Evolutionary conservation across 2,329 filamentous ascomycete genomes (phyloP).

Genomic region (Paecilomyces dactylethromorphus): DNA sequence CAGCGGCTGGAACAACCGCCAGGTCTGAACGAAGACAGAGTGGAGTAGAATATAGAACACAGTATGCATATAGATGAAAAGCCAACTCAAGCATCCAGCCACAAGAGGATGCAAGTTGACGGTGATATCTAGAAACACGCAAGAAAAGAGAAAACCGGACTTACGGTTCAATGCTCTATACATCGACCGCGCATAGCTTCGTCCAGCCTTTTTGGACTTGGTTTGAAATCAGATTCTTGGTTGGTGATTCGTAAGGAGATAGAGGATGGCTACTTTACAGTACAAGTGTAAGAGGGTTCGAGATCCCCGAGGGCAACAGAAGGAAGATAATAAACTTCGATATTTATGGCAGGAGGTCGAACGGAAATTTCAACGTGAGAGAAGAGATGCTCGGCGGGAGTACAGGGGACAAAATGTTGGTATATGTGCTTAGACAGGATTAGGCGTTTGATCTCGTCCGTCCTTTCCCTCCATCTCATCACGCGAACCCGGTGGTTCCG

Average conservation of each 20-base stretch:
- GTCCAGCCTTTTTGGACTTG: background rate
- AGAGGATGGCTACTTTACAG: slow-evolving; percentile 3
- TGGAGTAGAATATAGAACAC: background rate
- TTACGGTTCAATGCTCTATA: background rate
- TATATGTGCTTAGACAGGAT: slow-evolving; percentile 14
- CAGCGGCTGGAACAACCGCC: background rate
- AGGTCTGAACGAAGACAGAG: background rate
- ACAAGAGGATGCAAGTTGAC: background rate
- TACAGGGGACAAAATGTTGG: background rate
- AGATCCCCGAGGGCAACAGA: background rate
- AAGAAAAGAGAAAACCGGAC: background rate
- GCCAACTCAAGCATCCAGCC: background rate
- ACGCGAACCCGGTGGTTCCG: slow-evolving; percentile 29
- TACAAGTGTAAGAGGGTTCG: background rate
- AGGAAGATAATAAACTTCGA: slow-evolving; percentile 11
- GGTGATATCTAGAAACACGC: background rate
- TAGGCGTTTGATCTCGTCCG: slow-evolving; percentile 27
- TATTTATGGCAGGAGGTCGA: slow-evolving; percentile 18
- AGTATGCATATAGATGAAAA: background rate
- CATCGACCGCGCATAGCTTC: background rate
- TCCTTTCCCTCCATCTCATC: slow-evolving; percentile 36
- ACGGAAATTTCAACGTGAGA: slow-evolving; percentile 12
- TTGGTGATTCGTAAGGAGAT: background rate
- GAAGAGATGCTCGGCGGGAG: slow-evolving; percentile 1
- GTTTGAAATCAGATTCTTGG: background rate